Percentiles rank a stretch among this genome's conserved stretches.
Evolutionary conservation across 2,329 filamentous ascomycete genomes (phyloP).

Genomic region (Colletotrichum sp.): DNA sequence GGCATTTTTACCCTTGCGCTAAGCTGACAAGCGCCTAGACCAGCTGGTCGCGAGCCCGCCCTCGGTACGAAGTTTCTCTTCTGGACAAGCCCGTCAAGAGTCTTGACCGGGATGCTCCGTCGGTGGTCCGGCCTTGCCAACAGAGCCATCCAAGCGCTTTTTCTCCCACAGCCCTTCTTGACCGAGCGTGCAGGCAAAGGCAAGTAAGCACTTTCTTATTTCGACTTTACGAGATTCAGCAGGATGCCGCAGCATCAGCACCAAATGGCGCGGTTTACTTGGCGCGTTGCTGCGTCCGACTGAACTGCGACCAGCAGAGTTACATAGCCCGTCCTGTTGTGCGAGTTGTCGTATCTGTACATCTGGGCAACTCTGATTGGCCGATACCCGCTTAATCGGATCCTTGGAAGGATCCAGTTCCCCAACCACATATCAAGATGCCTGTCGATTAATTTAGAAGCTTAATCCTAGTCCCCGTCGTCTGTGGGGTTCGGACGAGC

Average conservation of each 20-base stretch:
- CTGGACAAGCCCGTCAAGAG: not conserved
- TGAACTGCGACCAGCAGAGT: not conserved
- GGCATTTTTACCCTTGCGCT: not conserved
- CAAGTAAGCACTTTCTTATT: not conserved
- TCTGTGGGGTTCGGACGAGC: not conserved
- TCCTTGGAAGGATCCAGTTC: not conserved
- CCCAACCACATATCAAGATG: not conserved
- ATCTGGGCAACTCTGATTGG: not conserved
- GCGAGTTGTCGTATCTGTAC: not conserved
- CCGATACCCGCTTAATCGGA: not conserved
- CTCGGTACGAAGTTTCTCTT: not conserved
- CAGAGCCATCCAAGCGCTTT: not conserved
- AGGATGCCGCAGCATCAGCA: not conserved
- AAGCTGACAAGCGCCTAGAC: not conserved
- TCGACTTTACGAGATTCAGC: not conserved
- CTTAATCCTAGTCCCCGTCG: not conserved
- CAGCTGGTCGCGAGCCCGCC: not conserved
- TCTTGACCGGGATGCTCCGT: not conserved
- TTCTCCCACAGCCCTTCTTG: not conserved
- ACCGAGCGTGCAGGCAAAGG: not conserved
- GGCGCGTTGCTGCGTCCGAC: not conserved
- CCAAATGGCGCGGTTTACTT: not conserved
- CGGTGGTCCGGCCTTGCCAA: not conserved
- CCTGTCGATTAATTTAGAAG: conserved; percentile 11
- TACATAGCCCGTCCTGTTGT: not conserved